Base-by-base conservation (phyloP, 1,139 yeast species). In the Scheffersomyces stambukii region DNA sequence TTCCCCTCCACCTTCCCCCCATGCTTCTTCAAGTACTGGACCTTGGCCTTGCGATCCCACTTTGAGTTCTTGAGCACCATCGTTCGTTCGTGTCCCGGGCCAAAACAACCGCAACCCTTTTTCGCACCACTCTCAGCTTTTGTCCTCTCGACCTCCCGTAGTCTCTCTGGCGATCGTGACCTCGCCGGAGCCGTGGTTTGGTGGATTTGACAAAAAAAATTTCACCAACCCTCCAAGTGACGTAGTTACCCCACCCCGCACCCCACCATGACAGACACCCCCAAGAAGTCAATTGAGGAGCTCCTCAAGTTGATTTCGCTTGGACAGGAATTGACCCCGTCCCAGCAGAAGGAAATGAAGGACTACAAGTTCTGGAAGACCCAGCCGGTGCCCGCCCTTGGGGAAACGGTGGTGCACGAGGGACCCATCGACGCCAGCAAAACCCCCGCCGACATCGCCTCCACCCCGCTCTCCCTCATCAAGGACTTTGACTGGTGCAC, bases 361-460 rank as follows among this genome's bases (percentile, higher is more conserved):
- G 95, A 88, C 48, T 86, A 89, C 64, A 86, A 85, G 60, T 91
- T 91, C 59, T 91, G 99, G 99, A 84, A 83, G 51, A 93, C 98
- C 6, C 99, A 91, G 57, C 98, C 98, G 0, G 98, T 93, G 12
- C 75, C 89, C 4, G 66, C 70, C 16, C 78, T 88, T 38, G 83
- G 82, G 50, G 91, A 80, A 46, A 52, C 64, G 31, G 66, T 84
- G 27, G 70, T 64, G 8, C 48, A 64, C 12, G 96, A 88, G 47
- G 97, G 97, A 0, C 94, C 95, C 11, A 86, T 91, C 44, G 94
- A 88, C 42, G 41, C 48, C 22, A 33, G 45, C 4, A 84, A 84
- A 50, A 76, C 77, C 0, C 78, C 89, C 2, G 82, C 58, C 3
- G 89, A 88, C 36, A 74, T 91, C 18, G 75, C 89, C 4, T 71